phyloP scores from a whole-genome alignment of 441 rosid genomes.

The Croton laevigatus region DNA sequence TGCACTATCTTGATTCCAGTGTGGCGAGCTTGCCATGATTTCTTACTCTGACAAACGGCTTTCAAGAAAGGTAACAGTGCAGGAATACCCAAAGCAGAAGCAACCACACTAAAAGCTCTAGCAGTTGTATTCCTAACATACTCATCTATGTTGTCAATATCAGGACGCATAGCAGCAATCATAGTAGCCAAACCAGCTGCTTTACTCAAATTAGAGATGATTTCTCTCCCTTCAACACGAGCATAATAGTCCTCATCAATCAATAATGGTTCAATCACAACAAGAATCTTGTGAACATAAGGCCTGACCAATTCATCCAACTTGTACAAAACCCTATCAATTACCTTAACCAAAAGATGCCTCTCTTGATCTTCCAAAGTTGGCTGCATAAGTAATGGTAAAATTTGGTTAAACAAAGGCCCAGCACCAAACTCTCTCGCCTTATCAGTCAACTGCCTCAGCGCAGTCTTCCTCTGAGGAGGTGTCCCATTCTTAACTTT shows the following conservation, averaged over 20 bases:
- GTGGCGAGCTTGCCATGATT: constrained; percentile 98
- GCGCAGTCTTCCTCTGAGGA: constrained; percentile 93
- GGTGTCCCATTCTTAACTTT: constrained; percentile 99
- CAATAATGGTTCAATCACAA: constrained; percentile 93
- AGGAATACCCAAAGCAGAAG: constrained; percentile 96
- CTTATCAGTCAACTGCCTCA: constrained; percentile 94
- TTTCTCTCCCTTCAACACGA: constrained; percentile 97
- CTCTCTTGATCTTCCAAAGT: constrained; percentile 98
- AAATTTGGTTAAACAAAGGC: constrained; percentile 78
- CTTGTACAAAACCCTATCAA: constrained; percentile 86
- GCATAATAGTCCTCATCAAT: constrained; percentile 99
- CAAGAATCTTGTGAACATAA: constrained; percentile 93
- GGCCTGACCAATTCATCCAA: constrained; percentile 97
- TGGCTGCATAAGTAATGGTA: constrained; percentile 95
- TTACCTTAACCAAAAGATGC: constrained; percentile 96
- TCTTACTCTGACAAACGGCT: constrained; percentile 98
- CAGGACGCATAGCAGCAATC: constrained; percentile 99
- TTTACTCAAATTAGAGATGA: constrained; percentile 93
- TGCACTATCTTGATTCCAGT: constrained; percentile 99
- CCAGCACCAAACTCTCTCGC: constrained; percentile 97
- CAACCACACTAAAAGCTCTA: constrained; percentile 96
- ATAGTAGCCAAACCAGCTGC: constrained; percentile 99
- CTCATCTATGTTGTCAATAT: constrained; percentile 93
- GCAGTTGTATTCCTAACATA: constrained; percentile 98
- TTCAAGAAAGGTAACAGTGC: constrained; percentile 85